These are phyloP conservation scores for Phytopythium delawarense DNA, from an alignment of 352 stramenopile genomes.

Conservation along the genomic window DNA sequence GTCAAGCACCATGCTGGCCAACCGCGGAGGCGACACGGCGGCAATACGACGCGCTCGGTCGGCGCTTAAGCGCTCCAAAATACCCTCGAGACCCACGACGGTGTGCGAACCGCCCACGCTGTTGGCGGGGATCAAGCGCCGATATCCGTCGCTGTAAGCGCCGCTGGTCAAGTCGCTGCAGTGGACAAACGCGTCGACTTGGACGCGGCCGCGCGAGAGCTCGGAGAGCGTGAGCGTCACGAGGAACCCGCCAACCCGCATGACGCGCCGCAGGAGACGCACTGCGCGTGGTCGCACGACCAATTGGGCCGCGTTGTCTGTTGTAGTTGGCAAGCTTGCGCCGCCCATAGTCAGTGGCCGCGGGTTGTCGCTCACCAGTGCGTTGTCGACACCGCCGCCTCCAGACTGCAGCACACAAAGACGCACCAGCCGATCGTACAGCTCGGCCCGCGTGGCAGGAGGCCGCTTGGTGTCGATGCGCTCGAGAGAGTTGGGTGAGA, in stretches of 20 bases:
- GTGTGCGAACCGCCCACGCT: constrained; percentile 5
- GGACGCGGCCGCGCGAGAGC: constrained; percentile 47
- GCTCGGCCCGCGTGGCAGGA: constrained; percentile 38
- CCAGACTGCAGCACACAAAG: constrained; percentile 44
- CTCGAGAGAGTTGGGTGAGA: constrained; percentile 63
- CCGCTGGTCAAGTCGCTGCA: not conserved
- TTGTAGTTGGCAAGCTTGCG: not conserved
- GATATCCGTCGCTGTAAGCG: not conserved
- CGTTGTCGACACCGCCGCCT: not conserved
- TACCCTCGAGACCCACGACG: constrained; percentile 46
- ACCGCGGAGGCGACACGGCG: constrained; percentile 23
- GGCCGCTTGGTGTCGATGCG: constrained; percentile 32
- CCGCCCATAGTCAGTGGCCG: not conserved
- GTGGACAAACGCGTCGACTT: constrained; percentile 60
- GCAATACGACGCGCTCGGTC: constrained; percentile 16
- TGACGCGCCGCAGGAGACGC: constrained; percentile 45
- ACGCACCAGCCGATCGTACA: constrained; percentile 60
- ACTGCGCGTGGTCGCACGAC: constrained; percentile 43
- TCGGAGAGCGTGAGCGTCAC: constrained; percentile 60
- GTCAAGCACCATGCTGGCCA: constrained; percentile 53
- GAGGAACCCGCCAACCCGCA: constrained; percentile 40
- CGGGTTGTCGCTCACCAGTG: not conserved
- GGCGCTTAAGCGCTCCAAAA: constrained; percentile 49
- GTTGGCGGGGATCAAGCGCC: constrained; percentile 11
- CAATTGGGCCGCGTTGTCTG: constrained; percentile 15